Evolutionary conservation across 257 asterid genomes (phyloP), one percentile per base, ranked within the genome.

Genomic region (Ehretia macrophylla): DNA sequence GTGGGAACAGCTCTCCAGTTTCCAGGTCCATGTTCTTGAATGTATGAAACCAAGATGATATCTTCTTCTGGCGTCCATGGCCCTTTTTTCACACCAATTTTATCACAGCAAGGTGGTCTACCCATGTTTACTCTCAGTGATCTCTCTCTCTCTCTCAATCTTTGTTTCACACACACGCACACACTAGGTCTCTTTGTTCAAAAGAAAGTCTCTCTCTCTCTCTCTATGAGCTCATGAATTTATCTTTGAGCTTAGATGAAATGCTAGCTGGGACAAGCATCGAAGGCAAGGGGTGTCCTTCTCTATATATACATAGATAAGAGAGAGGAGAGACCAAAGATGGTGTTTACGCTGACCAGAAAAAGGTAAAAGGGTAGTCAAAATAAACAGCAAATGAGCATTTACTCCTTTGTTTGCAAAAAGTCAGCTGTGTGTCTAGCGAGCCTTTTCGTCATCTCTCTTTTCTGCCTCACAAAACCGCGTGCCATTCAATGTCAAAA

Each of bases 51-150:
- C 72, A 88, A 64, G 71, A 77, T 75, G 76, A 88, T 88, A 70
- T 88, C 96, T 59, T 88, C 96, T 75, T 88, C 96, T 3, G 96
- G 96, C 38, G 96, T 88, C 96, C 96, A 88, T 37, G 95, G 95
- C 38, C 96, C 96, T 78, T 88, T 88, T 63, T 88, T 86, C 74
- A 88, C 87, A 1, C 88, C 95, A 17, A 65, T 53, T 68, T 82
- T 83, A 13, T 85, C 91, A 67, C 94, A 85, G 65, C 95, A 82
- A 72, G 97, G 97, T 58, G 97, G 91, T 65, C 97, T 81, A 6
- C 95, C 97, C 97, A 88, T 87, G 19, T 49, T n/a, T 62, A 32
- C n/a, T 10, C 0, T 13, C 23, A 10, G 5, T 20, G 37, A 9
- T 48, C 10, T n/a, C n/a, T n/a, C n/a, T n/a, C n/a, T n/a, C n/a